A percentile compares a stretch with the other conserved stretches of the same genome.
These are phyloP conservation scores for Mycena citricolor DNA, from an alignment of 1,284 basidiomycete species.

Conservation along the genomic window DNA sequence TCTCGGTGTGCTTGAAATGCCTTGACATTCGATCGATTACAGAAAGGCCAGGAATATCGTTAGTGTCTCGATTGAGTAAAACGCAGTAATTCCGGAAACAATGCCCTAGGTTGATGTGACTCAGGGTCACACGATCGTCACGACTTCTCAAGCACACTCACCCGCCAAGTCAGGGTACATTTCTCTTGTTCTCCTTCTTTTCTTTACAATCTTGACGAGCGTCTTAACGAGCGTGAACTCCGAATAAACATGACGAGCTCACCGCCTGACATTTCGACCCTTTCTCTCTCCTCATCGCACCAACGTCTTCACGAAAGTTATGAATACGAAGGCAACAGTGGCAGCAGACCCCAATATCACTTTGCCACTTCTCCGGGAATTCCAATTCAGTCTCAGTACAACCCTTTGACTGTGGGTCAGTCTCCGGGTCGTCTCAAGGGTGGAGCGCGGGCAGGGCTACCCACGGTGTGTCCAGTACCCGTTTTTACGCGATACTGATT, in stretches of 20 bases:
- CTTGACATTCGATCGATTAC: neutral
- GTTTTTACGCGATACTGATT: constrained; percentile 27
- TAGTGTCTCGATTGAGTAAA: neutral
- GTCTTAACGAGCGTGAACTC: constrained; percentile 24
- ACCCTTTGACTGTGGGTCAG: constrained; percentile 57
- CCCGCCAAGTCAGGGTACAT: too few species aligned
- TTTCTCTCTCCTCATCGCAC: constrained; percentile 68
- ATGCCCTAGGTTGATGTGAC: too few species aligned
- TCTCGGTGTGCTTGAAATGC: too few species aligned
- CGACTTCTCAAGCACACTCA: too few species aligned
- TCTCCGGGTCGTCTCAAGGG: constrained; percentile 76
- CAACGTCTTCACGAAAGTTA: constrained; percentile 78
- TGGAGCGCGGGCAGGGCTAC: constrained; percentile 59
- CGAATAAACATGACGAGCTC: constrained; percentile 73
- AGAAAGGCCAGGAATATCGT: neutral
- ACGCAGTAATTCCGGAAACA: too few species aligned
- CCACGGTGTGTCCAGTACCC: constrained; percentile 53
- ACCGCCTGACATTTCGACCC: constrained; percentile 72
- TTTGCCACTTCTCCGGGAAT: constrained; percentile 68
- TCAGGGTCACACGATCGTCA: too few species aligned
- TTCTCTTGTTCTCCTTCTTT: constrained; percentile 32
- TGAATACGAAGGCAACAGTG: constrained; percentile 67
- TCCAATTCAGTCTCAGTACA: constrained; percentile 63
- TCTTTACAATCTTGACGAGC: constrained; percentile 33
- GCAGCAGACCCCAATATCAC: constrained; percentile 61